Percentiles rank a stretch among this genome's conserved stretches.
phyloP scores from a whole-genome alignment of 2,329 filamentous ascomycete genomes.

The Chrysosporium keratinophilum region DNA sequence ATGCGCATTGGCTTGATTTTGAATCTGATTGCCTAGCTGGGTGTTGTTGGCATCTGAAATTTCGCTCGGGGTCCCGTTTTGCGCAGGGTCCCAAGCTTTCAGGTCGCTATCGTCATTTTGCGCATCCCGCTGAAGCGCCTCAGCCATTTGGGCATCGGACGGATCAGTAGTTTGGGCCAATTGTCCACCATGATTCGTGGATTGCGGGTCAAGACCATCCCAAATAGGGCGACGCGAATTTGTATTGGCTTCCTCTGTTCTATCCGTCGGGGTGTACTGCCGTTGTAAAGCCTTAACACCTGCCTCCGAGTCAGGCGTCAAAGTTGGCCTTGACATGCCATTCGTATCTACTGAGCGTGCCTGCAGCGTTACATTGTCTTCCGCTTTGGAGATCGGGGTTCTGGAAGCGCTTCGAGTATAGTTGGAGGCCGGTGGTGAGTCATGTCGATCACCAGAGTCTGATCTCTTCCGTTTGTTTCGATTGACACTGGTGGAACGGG shows the following conservation, averaged over 20 bases:
- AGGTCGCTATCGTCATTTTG: conserved; percentile 32
- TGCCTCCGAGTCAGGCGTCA: conserved; percentile 17
- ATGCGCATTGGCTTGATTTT: not conserved
- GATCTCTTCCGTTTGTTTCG: conserved; percentile 56
- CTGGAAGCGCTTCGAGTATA: conserved; percentile 27
- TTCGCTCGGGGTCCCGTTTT: conserved; percentile 31
- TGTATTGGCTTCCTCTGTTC: conserved; percentile 23
- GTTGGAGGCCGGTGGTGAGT: conserved; percentile 27
- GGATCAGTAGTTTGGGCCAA: conserved; percentile 30
- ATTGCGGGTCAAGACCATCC: conserved; percentile 34
- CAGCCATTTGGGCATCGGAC: conserved; percentile 43
- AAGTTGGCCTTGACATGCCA: conserved; percentile 16
- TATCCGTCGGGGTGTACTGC: not conserved
- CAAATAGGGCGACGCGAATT: conserved; percentile 26
- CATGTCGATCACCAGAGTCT: conserved; percentile 44
- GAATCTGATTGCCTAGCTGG: not conserved
- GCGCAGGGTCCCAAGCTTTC: conserved; percentile 22
- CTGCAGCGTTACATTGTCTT: conserved; percentile 24
- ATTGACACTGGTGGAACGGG: conserved; percentile 29
- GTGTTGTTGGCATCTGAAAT: conserved; percentile 27
- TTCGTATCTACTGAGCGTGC: conserved; percentile 19
- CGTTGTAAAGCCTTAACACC: conserved; percentile 2
- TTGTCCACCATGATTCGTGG: conserved; percentile 39
- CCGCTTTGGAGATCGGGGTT: conserved; percentile 32
- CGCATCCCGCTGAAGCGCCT: conserved; percentile 43